Evolutionary conservation across 2,329 filamentous ascomycete genomes (phyloP), one percentile per base, ranked within the genome.

Genomic region (Zopfia rhizophila): DNA sequence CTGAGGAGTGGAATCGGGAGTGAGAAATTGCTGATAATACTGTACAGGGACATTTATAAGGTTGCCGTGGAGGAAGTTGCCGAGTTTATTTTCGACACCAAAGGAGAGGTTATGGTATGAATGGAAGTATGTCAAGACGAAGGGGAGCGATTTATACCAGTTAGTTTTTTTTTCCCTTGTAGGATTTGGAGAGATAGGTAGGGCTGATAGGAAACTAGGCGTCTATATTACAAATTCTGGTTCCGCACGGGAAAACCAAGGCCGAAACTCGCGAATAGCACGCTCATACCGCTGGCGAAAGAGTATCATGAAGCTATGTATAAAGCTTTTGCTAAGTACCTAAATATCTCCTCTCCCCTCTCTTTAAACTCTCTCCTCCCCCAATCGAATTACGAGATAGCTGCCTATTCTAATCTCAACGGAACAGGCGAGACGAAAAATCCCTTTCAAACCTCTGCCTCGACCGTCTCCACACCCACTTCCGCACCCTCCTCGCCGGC

Each of bases 251-350:
- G n/a, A 27, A 47, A 48, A 35, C 52, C 45, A 5, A 61, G 58
- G n/a, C 77, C 78, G 62, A 56, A 69, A 18, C 74, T 74, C 11
- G 55, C 68, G 16, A 63, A 68, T 39, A 18, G 41, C 6, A 10
- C 17, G 2, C 72, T 82, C 33, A 66, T 76, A 7, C 78, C 82
- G 2, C 77, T 78, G 1, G 86, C 85, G 22, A 78, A 82, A 58
- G 77, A 75, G 14, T 73, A 88, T 60, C 85, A 90, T 68, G 72
- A 74, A 39, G 72, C 81, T 54, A 82, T 89, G 77, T 83, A 84
- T 57, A 76, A 78, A 46, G 82, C 82, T 4, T 80, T 88, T 37
- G 86, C 87, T 5, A 69, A 42, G 61, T 64, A 58, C 30, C 55
- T 45, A 8, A 38, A 35, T 14, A 39, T 11, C 19, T 23, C 45